phyloP scores from a whole-genome alignment of 495 filamentous ascomycete species.

The Penicillium mononematosum region DNA sequence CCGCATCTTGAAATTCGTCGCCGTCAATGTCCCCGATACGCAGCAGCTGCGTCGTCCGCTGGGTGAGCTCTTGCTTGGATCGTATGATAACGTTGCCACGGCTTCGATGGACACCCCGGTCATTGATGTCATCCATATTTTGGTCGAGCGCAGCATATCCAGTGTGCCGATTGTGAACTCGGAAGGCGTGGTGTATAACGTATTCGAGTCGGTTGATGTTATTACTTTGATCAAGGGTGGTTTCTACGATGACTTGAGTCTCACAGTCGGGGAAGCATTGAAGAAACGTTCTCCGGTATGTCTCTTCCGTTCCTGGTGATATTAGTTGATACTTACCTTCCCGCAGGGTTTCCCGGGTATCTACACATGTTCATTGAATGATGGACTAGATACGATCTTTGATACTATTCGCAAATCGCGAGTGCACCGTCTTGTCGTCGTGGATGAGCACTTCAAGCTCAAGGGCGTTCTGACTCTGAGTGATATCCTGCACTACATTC shows the following conservation, averaged over 20 bases:
- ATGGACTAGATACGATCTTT: conserved; percentile 92
- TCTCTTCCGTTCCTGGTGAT: conserved; percentile 5
- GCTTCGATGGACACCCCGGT: conserved; percentile 91
- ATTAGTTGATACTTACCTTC: conserved; percentile 4
- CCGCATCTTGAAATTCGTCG: conserved; percentile 96
- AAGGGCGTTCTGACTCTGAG: conserved; percentile 90
- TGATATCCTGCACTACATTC: conserved; percentile 93
- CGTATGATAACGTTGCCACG: conserved; percentile 75
- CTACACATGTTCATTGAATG: conserved; percentile 90
- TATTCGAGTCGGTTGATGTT: conserved; percentile 97
- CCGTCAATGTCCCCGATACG: conserved; percentile 92
- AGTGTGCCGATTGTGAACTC: conserved; percentile 90
- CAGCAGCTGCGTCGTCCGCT: conserved; percentile 86
- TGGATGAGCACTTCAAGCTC: conserved; percentile 81
- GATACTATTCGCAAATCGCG: conserved; percentile 93
- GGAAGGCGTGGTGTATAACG: conserved; percentile 80
- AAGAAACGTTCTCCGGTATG: conserved; percentile 77
- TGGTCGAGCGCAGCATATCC: conserved; percentile 90
- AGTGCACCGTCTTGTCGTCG: conserved; percentile 88
- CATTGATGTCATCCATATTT: conserved; percentile 90
- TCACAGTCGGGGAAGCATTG: conserved; percentile 86
- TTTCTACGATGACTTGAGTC: conserved; percentile 82
- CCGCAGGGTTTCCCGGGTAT: conserved; percentile 87
- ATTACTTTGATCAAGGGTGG: conserved; percentile 94
- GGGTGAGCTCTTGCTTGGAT: conserved; percentile 80